A percentile compares a stretch with the other conserved stretches of the same genome.
These are phyloP conservation scores for Claviceps africana DNA, from an alignment of 2,329 filamentous ascomycete genomes.

Conservation along the genomic window DNA sequence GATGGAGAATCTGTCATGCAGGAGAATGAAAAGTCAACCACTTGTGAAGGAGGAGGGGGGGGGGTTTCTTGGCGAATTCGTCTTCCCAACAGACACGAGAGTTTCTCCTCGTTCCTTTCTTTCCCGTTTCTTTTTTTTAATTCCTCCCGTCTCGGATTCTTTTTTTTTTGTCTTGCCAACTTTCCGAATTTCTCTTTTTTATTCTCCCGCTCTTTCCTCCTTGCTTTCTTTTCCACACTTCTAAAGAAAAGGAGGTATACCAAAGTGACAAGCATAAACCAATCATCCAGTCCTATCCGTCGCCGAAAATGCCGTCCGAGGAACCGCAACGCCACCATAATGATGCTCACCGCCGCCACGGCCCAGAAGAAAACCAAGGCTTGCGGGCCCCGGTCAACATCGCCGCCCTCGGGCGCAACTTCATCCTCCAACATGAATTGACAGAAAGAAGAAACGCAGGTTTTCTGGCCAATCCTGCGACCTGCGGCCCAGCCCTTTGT, in stretches of 20 bases:
- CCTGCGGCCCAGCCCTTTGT: not conserved
- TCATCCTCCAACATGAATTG: not conserved
- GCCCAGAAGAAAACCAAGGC: constrained; percentile 1
- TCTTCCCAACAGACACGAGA: not conserved
- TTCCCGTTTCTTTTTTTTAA: not conserved
- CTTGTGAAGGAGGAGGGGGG: not conserved
- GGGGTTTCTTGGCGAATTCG: too few species aligned
- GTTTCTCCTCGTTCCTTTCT: not conserved
- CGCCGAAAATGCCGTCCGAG: constrained; percentile 1
- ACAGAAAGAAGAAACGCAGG: not conserved
- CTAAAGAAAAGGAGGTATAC: not conserved
- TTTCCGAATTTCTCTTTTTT: not conserved
- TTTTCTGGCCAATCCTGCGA: not conserved
- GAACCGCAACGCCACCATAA: constrained; percentile 2
- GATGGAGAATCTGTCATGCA: not conserved
- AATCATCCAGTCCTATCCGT: constrained; percentile 1
- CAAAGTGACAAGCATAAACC: constrained; percentile 5
- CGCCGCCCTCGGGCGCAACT: constrained; percentile 1
- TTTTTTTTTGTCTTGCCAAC: too few species aligned
- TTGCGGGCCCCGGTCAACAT: not conserved
- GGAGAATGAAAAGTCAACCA: not conserved
- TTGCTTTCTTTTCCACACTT: not conserved
- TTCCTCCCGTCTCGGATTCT: too few species aligned
- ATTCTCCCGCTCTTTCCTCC: not conserved
- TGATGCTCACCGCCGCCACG: not conserved